A percentile compares a stretch with the other conserved stretches of the same genome.
These are phyloP conservation scores for Cryptosporidium ubiquitum DNA, from an alignment of 169 alveolate species.

Conservation along the genomic window DNA sequence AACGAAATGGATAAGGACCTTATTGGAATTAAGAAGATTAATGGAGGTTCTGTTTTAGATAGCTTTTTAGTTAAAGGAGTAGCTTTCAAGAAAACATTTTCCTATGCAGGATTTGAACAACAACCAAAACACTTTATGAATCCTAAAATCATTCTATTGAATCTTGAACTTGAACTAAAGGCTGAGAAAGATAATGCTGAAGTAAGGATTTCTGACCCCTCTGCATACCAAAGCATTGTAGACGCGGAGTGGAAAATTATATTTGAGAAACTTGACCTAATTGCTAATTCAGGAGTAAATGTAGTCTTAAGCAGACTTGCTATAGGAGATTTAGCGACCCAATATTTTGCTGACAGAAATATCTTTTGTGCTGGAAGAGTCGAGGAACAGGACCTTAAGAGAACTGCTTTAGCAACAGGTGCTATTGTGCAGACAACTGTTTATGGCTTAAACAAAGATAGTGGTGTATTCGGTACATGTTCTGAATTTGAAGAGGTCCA, in stretches of 20 bases:
- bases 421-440: conserved; percentile 94
- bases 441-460: conserved; percentile 88
- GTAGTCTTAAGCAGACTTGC: conserved; percentile 96
- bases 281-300: conserved; percentile 92
- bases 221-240: conserved; percentile 94
- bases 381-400: conserved; percentile 92
- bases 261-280: conserved; percentile 93
- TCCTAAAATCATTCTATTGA: conserved; percentile 94
- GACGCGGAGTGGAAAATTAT: conserved; percentile 99
- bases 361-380: conserved; percentile 99
- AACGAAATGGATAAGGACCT: conserved; percentile 90
- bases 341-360: conserved; percentile 95
- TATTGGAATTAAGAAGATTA: conserved; percentile 96
- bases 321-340: conserved; percentile 99
- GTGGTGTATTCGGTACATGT: conserved; percentile 93
- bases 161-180: conserved; percentile 96
- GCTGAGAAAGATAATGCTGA: conserved; percentile 99
- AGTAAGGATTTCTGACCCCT: conserved; percentile 82
- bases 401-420: conserved; percentile 97
- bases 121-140: conserved; percentile 94
- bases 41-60: conserved; percentile 95
- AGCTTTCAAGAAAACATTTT: conserved; percentile 98
- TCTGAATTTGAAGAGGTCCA: conserved; percentile 96
- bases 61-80: conserved; percentile 95
- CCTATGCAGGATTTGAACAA: conserved; percentile 99